These are phyloP conservation scores for Mycena pura DNA, from an alignment of 768 basidiomycete genomes.

Conservation along the genomic window DNA sequence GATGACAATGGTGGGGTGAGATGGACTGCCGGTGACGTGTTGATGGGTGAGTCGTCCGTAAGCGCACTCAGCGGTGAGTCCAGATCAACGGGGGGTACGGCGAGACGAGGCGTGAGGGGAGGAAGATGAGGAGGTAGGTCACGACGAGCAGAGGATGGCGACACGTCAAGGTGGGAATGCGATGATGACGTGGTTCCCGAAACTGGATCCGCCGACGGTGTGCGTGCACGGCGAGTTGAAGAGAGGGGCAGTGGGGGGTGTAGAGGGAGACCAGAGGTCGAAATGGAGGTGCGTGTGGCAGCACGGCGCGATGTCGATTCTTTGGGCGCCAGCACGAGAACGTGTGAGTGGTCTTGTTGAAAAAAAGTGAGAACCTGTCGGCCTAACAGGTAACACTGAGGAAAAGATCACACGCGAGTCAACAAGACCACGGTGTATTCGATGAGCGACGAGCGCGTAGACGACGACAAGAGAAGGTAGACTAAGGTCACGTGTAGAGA, in stretches of 20 bases:
- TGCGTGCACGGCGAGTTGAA: neutral
- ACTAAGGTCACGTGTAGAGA: too few relatives aligned
- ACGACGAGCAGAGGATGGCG: neutral
- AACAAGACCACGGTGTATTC: constrained; percentile 1
- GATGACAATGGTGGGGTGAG: too few relatives aligned
- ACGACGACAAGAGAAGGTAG: too few relatives aligned
- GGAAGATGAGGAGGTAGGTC: neutral
- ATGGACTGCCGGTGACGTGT: too few relatives aligned
- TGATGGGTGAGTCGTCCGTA: too few relatives aligned
- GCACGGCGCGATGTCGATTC: neutral
- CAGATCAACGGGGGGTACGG: too few relatives aligned
- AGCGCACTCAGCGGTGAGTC: too few relatives aligned
- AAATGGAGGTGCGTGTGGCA: neutral
- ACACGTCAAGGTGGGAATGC: too few relatives aligned
- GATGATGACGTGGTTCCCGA: neutral
- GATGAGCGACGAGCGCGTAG: too few relatives aligned
- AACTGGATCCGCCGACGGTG: neutral
- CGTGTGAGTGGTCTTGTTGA: neutral
- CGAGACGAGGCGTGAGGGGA: too few relatives aligned
- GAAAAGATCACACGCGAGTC: neutral
- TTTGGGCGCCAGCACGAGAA: neutral
- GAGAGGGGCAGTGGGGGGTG: neutral
- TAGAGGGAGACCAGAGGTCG: neutral
- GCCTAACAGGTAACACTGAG: constrained; percentile 3
- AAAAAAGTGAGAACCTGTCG: constrained; percentile 3